These are phyloP conservation scores for Fragilaria radians DNA, from an alignment of 108 stramenopile species.

Conservation along the genomic window DNA sequence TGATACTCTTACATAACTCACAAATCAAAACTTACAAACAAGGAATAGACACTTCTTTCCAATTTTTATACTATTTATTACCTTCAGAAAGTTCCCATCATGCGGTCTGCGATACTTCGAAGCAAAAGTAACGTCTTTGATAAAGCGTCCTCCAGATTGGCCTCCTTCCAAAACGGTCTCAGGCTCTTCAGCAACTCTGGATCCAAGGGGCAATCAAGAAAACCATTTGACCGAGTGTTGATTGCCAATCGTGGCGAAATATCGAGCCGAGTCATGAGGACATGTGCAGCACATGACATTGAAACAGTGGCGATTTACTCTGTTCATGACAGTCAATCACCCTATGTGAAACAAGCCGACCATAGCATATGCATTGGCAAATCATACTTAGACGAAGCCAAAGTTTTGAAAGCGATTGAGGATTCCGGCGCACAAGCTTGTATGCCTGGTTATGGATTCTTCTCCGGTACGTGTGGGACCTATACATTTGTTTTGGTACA, in stretches of 20 bases:
- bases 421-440: constrained; percentile 78
- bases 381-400: constrained; percentile 74
- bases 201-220: no score
- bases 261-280: constrained; percentile 85
- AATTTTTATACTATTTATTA: no score
- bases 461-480: constrained; percentile 9
- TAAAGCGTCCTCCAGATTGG: no score
- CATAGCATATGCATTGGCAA: constrained; percentile 85
- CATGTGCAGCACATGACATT: constrained; percentile 68
- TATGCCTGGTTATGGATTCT: constrained; percentile 91
- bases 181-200: no score
- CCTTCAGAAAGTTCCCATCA: no score
- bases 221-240: constrained; percentile 52
- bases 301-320: constrained; percentile 90
- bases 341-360: constrained; percentile 52
- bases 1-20: no score
- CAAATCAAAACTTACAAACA: no score
- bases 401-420: constrained; percentile 64
- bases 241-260: constrained; percentile 96
- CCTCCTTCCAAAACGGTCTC: no score
- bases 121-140: no score
- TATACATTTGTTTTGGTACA: background rate
- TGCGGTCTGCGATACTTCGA: no score
- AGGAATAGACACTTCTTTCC: no score
- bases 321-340: constrained; percentile 68